Percentiles rank a stretch among this genome's conserved stretches.
Conservation (phyloP, 2,329 filamentous ascomycete genomes). For the Arachnomyces sp. region DNA sequence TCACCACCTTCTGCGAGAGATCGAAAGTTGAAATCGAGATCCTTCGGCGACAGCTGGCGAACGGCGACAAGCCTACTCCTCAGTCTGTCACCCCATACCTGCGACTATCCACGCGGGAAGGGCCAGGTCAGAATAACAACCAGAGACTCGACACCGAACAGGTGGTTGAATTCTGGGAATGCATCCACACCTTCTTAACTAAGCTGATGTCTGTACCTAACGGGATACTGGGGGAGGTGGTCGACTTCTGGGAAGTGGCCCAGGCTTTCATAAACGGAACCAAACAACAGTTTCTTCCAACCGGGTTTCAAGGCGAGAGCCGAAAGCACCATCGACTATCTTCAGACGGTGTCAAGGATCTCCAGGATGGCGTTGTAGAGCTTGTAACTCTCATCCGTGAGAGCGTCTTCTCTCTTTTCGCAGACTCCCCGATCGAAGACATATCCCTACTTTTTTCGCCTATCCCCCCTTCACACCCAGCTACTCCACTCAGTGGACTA, state of each 20-base stretch:
- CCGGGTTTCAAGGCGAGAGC: constrained; percentile 74
- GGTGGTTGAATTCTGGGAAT: constrained; percentile 87
- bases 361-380: constrained; percentile 71
- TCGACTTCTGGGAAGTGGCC: constrained; percentile 90
- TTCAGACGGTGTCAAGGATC: constrained; percentile 57
- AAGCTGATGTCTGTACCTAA: constrained; percentile 63
- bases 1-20: constrained; percentile 71
- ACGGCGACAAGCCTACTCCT: constrained; percentile 60
- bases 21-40: constrained; percentile 89
- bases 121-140: constrained; percentile 48
- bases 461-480: constrained; percentile 56
- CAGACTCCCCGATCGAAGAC: constrained; percentile 81
- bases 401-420: constrained; percentile 72
- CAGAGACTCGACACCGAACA: constrained; percentile 67
- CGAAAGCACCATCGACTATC: constrained; percentile 72
- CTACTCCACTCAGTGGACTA: constrained; percentile 51
- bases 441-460: constrained; percentile 69
- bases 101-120: constrained; percentile 61
- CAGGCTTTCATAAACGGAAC: constrained; percentile 83
- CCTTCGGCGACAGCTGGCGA: constrained; percentile 69
- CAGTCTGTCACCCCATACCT: constrained; percentile 67
- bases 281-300: constrained; percentile 69
- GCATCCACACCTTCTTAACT: constrained; percentile 65
- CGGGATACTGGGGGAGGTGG: constrained; percentile 77
- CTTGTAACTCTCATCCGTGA: constrained; percentile 77